A percentile compares a stretch with the other conserved stretches of the same genome.
These are phyloP conservation scores for Artemisia annua DNA, from an alignment of 129 eudicot genomes.

Conservation along the genomic window DNA sequence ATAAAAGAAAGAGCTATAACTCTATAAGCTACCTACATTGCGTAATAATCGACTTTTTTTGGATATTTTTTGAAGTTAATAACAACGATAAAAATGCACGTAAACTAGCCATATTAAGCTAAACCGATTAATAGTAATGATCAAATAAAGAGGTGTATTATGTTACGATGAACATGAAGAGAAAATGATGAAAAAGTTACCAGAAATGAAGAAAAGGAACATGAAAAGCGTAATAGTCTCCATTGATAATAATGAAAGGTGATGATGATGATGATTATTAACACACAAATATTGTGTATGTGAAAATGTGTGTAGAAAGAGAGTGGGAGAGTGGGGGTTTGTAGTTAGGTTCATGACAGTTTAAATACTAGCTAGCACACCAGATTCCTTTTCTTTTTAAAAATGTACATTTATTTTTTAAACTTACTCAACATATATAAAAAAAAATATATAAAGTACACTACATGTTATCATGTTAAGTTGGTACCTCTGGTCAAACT, in stretches of 20 bases:
- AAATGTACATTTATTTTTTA: no score
- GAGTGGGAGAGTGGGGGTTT: conserved; percentile 29
- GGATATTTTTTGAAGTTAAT: neutral
- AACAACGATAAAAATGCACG: neutral
- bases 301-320: conserved; percentile 15
- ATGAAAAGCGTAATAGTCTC: conserved; percentile 14
- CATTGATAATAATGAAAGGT: conserved; percentile 8
- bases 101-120: no score
- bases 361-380: conserved; percentile 18
- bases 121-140: neutral
- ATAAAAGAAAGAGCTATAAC: no score
- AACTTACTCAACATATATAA: no score
- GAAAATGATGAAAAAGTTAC: neutral
- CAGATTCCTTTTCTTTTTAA: conserved; percentile 9
- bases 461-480: no score
- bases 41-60: no score
- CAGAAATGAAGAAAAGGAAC: conserved; percentile 25
- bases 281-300: conserved; percentile 31
- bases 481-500: no score
- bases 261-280: neutral
- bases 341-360: conserved; percentile 28
- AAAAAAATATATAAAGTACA: no score
- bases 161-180: neutral
- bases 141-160: neutral
- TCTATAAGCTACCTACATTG: no score